phyloP scores from a whole-genome alignment of 2,329 filamentous ascomycete species.

The Oidium heveae region DNA sequence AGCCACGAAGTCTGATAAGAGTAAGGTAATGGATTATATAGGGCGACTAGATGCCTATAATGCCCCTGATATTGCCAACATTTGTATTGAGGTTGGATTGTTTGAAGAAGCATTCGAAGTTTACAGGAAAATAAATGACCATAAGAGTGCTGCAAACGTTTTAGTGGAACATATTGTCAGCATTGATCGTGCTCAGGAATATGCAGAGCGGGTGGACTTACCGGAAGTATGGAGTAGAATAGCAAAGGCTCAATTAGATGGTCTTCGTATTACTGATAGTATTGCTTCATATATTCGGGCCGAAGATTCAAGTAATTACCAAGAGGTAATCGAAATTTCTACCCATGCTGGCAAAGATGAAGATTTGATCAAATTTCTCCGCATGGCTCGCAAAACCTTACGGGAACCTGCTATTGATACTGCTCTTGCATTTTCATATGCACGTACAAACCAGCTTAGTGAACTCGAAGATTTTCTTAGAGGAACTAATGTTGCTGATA shows the following conservation, averaged over 20 bases:
- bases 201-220: constrained; percentile 79
- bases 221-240: constrained; percentile 97
- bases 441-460: constrained; percentile 67
- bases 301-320: constrained; percentile 73
- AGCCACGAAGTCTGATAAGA: constrained; percentile 87
- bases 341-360: constrained; percentile 94
- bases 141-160: constrained; percentile 66
- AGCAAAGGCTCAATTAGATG: constrained; percentile 91
- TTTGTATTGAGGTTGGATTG: constrained; percentile 84
- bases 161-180: constrained; percentile 91
- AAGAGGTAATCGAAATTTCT: constrained; percentile 87
- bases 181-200: constrained; percentile 89
- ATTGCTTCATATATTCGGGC: constrained; percentile 97
- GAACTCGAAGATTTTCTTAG: constrained; percentile 94
- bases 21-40: constrained; percentile 87
- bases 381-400: constrained; percentile 91
- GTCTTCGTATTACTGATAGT: constrained; percentile 70
- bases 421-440: constrained; percentile 77
- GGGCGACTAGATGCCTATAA: constrained; percentile 75
- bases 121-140: constrained; percentile 91
- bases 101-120: constrained; percentile 96
- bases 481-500: constrained; percentile 77
- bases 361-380: constrained; percentile 84
- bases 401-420: constrained; percentile 88
- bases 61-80: constrained; percentile 71